These are phyloP conservation scores for Cucumis sativus DNA, from an alignment of 306 rosid species.

Conservation along the genomic window Cucumber_9930_V3 NC_026660.2:27396001-27396500, in stretches of 20 bases:
- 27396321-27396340: constrained; percentile 37
- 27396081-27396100: not conserved
- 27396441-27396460: constrained; percentile 23
- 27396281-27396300: not conserved
- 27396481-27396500: constrained; percentile 40
- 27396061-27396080: too few relatives aligned
- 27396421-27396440: constrained; percentile 28
- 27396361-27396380: constrained; percentile 34
- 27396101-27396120: too few relatives aligned
- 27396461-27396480: constrained; percentile 37
- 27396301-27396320: constrained; percentile 46
- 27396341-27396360: constrained; percentile 39
- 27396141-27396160: not conserved
- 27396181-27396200: not conserved
- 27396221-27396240: not conserved
- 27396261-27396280: not conserved
- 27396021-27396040: not conserved
- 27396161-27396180: not conserved
- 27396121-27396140: too few relatives aligned
- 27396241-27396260: not conserved
- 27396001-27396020: not conserved
- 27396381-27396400: constrained; percentile 50
- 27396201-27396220: not conserved
- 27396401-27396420: constrained; percentile 54
- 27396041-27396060: not conserved